Evolutionary conservation across 768 basidiomycete genomes (phyloP).

Genomic region (Termitomyces sp.): DNA sequence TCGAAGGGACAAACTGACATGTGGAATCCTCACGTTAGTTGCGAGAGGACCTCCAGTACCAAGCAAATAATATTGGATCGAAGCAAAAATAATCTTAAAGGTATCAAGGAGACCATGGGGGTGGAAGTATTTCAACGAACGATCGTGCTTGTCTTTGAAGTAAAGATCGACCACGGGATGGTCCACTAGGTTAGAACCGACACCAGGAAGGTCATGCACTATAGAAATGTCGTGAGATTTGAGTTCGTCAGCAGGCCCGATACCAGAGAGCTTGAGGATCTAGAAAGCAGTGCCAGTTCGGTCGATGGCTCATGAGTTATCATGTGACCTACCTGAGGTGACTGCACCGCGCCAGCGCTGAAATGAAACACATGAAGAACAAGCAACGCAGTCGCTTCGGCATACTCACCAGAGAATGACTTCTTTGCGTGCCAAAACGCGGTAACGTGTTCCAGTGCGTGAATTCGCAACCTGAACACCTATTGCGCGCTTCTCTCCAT

Average conservation of each 20-base stretch:
- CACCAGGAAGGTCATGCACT: constrained; percentile 61
- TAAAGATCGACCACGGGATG: constrained; percentile 53
- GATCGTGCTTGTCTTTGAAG: constrained; percentile 45
- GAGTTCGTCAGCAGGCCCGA: constrained; percentile 64
- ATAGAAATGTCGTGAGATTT: constrained; percentile 46
- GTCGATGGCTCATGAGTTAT: background rate
- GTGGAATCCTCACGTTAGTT: constrained; percentile 38
- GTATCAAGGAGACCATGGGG: constrained; percentile 21
- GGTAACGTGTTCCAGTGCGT: constrained; percentile 32
- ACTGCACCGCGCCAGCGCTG: constrained; percentile 57
- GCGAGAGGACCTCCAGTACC: constrained; percentile 45
- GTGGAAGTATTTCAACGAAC: constrained; percentile 35
- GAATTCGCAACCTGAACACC: constrained; percentile 56
- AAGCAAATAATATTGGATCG: constrained; percentile 35
- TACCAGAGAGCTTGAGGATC: constrained; percentile 69
- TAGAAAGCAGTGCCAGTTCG: constrained; percentile 19
- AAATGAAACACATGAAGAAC: background rate
- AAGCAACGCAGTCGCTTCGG: background rate
- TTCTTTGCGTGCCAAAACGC: constrained; percentile 49
- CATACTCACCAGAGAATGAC: constrained; percentile 55
- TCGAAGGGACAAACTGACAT: constrained; percentile 6
- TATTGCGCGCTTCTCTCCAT: constrained; percentile 39
- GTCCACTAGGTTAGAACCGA: constrained; percentile 71
- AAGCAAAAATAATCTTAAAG: constrained; percentile 25
- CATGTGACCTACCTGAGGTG: constrained; percentile 39